Evolutionary conservation across 225 moss, liverwort and hornwort genomes (phyloP).

Genomic region (Neckera pumila): DNA sequence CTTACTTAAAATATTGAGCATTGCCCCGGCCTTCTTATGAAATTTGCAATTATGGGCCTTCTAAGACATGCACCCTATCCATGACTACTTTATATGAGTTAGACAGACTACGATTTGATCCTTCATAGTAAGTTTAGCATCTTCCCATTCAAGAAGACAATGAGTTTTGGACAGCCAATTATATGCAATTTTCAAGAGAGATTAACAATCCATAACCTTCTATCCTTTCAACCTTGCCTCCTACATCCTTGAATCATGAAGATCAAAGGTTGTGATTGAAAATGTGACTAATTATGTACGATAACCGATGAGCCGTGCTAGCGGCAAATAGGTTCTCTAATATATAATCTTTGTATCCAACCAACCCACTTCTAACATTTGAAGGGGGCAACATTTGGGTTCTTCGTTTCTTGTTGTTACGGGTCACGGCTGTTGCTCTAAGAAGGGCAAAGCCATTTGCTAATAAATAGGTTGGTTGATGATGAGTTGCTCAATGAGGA

Average conservation of each 20-base stretch:
- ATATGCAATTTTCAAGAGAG: no score
- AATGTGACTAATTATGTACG: no score
- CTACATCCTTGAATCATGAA: no score
- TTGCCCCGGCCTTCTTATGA: background rate
- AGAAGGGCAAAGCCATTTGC: background rate
- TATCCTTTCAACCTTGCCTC: no score
- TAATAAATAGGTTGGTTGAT: background rate
- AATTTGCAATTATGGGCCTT: background rate
- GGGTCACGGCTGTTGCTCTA: no score
- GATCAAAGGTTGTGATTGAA: no score
- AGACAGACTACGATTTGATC: background rate
- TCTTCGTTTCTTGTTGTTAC: background rate
- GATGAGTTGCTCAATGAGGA: background rate
- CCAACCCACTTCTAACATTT: background rate
- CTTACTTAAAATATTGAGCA: background rate
- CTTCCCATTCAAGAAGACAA: fast-evolving
- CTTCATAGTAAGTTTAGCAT: background rate
- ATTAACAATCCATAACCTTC: no score
- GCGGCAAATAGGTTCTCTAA: no score
- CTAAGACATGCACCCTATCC: background rate
- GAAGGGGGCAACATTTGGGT: background rate
- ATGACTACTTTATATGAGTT: background rate
- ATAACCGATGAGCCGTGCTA: no score
- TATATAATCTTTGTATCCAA: no score
- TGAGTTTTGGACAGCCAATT: background rate